Conservation (phyloP, 371 early-diverging fungal species). For the Mortierella sp. region DNA sequence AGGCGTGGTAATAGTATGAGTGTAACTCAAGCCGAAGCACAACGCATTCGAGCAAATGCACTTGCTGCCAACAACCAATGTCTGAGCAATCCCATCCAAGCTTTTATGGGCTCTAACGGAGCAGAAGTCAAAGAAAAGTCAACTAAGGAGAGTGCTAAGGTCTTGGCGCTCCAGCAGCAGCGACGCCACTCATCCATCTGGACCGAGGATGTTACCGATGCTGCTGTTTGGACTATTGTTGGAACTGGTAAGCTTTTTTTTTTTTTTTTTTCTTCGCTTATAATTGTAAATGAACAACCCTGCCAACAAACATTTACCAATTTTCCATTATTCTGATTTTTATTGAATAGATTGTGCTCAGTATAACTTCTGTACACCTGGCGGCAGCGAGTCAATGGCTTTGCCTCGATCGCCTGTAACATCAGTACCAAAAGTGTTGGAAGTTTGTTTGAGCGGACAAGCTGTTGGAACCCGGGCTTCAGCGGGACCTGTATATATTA, state of each 20-base stretch:
- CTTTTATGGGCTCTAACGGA: not conserved
- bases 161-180: slow-evolving; percentile 35
- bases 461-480: slow-evolving; percentile 35
- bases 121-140: slow-evolving; percentile 28
- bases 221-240: slow-evolving; percentile 91
- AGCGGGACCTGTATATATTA: slow-evolving; percentile 38
- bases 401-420: slow-evolving; percentile 46
- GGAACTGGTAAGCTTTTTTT: slow-evolving; percentile 67
- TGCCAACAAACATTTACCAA: too few species aligned
- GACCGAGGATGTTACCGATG: slow-evolving; percentile 90
- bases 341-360: slow-evolving; percentile 69
- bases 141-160: slow-evolving; percentile 29
- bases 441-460: slow-evolving; percentile 35
- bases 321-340: not conserved
- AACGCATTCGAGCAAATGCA: slow-evolving; percentile 51
- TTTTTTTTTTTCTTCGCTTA: not conserved
- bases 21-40: slow-evolving; percentile 56
- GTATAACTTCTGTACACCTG: slow-evolving; percentile 80
- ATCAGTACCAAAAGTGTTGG: slow-evolving; percentile 36
- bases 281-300: not conserved
- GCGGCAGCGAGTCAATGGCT: slow-evolving; percentile 51
- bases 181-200: slow-evolving; percentile 68
- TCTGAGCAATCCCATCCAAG: slow-evolving; percentile 19
- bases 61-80: slow-evolving; percentile 29
- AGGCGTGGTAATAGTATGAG: slow-evolving; percentile 60